These are phyloP conservation scores for Anthostomella pinea DNA, from an alignment of 2,329 filamentous ascomycete species.

Conservation along the genomic window DNA sequence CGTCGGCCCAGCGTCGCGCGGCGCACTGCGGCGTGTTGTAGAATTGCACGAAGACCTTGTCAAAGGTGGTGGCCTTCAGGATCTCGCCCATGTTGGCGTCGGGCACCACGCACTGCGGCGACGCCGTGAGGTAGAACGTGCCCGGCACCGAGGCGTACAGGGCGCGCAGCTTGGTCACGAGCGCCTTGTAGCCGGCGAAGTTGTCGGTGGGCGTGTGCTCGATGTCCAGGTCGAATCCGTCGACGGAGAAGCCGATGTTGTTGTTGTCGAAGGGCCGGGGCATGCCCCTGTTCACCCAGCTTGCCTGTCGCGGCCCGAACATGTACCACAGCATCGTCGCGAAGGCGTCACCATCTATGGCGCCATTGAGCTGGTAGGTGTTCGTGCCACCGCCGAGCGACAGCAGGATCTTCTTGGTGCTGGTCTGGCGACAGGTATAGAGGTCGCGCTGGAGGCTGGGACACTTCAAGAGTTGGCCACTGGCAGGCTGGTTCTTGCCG, in stretches of 20 bases:
- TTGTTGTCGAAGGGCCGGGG: slow-evolving; percentile 29
- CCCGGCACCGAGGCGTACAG: slow-evolving; percentile 20
- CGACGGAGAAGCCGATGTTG: slow-evolving; percentile 24
- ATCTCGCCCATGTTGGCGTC: slow-evolving; percentile 30
- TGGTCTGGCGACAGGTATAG: slow-evolving; percentile 36
- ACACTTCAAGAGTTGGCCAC: slow-evolving; percentile 36
- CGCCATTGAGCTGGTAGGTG: slow-evolving; percentile 36
- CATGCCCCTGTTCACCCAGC: slow-evolving; percentile 29
- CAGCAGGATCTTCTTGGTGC: slow-evolving; percentile 39
- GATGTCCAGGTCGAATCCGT: slow-evolving; percentile 33
- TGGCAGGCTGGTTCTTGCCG: slow-evolving; percentile 27
- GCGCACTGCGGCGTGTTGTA: slow-evolving; percentile 45
- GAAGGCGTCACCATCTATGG: slow-evolving; percentile 34
- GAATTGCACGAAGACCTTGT: slow-evolving; percentile 48
- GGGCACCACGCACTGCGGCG: slow-evolving; percentile 46
- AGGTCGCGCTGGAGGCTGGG: slow-evolving; percentile 35
- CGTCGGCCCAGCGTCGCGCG: slow-evolving; percentile 27
- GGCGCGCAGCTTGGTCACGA: slow-evolving; percentile 24
- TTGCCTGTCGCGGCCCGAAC: slow-evolving; percentile 36
- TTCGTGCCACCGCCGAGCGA: slow-evolving; percentile 38
- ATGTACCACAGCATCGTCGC: slow-evolving; percentile 38
- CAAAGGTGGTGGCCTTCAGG: slow-evolving; percentile 31
- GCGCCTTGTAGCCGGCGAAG: slow-evolving; percentile 30
- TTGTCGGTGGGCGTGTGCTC: slow-evolving; percentile 31
- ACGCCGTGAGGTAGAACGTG: slow-evolving; percentile 39